phyloP scores from a whole-genome alignment of 352 stramenopile species.

The Phytophthora megakarya region DNA sequence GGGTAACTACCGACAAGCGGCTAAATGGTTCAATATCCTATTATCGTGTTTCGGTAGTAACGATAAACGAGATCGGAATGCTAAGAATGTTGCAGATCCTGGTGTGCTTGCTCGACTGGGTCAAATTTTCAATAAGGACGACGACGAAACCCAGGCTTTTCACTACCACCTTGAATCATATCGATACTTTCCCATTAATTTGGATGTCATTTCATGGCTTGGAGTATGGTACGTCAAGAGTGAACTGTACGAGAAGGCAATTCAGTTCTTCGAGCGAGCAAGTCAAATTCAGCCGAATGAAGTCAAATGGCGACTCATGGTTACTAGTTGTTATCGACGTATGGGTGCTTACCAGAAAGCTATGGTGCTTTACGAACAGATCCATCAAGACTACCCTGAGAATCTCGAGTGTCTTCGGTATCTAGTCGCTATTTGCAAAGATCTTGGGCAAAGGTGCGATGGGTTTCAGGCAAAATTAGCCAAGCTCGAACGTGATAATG shows the following conservation, averaged over 20 bases:
- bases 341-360: slow-evolving; percentile 93
- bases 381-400: slow-evolving; percentile 94
- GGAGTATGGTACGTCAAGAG: slow-evolving; percentile 97
- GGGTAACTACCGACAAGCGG: slow-evolving; percentile 84
- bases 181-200: slow-evolving; percentile 94
- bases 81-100: slow-evolving; percentile 76
- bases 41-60: slow-evolving; percentile 90
- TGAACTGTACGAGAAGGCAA: slow-evolving; percentile 96
- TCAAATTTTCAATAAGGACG: slow-evolving; percentile 94
- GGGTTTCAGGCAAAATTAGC: slow-evolving; percentile 93
- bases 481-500: slow-evolving; percentile 85
- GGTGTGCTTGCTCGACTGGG: slow-evolving; percentile 89
- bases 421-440: slow-evolving; percentile 95
- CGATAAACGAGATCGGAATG: slow-evolving; percentile 58
- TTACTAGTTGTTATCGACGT: slow-evolving; percentile 95
- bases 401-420: slow-evolving; percentile 93
- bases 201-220: slow-evolving; percentile 97
- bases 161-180: slow-evolving; percentile 97
- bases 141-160: slow-evolving; percentile 94
- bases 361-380: slow-evolving; percentile 94
- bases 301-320: slow-evolving; percentile 97
- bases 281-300: slow-evolving; percentile 94
- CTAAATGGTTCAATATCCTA: slow-evolving; percentile 96
- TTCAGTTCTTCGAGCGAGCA: slow-evolving; percentile 96
- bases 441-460: slow-evolving; percentile 92